Percentiles rank a stretch among this genome's conserved stretches.
Evolutionary conservation across 345 rosid species (phyloP).

Genomic region (Reutealis trisperma): DNA sequence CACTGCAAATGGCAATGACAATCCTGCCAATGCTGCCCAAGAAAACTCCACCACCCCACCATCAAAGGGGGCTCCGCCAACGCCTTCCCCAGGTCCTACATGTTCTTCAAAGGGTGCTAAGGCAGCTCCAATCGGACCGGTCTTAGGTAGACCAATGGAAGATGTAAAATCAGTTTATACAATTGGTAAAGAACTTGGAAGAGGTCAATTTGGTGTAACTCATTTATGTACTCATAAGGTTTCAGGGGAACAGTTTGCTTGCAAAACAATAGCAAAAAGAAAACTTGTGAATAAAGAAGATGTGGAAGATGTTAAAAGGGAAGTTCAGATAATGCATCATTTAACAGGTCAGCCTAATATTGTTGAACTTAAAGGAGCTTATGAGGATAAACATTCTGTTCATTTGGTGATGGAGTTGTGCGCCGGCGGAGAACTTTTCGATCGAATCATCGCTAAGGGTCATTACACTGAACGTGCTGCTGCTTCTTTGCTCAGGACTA

Average conservation of each 20-base stretch:
- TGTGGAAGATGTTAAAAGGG: slow-evolving; percentile 86
- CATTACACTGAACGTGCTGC: slow-evolving; percentile 93
- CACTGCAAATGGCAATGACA: background rate
- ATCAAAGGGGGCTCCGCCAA: slow-evolving; percentile 18
- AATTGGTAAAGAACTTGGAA: slow-evolving; percentile 82
- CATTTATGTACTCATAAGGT: slow-evolving; percentile 75
- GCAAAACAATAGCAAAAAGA: slow-evolving; percentile 89
- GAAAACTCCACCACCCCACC: slow-evolving; percentile 29
- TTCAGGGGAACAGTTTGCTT: slow-evolving; percentile 76
- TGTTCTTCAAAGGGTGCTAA: slow-evolving; percentile 37
- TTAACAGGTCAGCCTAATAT: slow-evolving; percentile 84
- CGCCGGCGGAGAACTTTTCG: slow-evolving; percentile 91
- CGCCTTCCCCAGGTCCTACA: slow-evolving; percentile 25
- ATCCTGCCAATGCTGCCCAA: slow-evolving; percentile 13
- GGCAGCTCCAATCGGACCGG: slow-evolving; percentile 59
- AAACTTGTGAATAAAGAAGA: slow-evolving; percentile 89
- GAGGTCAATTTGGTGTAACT: slow-evolving; percentile 91
- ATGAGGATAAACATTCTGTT: slow-evolving; percentile 88
- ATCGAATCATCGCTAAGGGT: slow-evolving; percentile 87
- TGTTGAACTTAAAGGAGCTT: slow-evolving; percentile 93
- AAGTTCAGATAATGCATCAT: slow-evolving; percentile 95
- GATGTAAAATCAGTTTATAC: slow-evolving; percentile 66
- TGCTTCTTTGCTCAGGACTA: slow-evolving; percentile 77
- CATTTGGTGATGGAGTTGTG: slow-evolving; percentile 97
- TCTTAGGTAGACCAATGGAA: slow-evolving; percentile 90